These are phyloP conservation scores for Cinnamomum micranthum DNA, from an alignment of 164 flowering plant genomes.

Conservation along the genomic window DNA sequence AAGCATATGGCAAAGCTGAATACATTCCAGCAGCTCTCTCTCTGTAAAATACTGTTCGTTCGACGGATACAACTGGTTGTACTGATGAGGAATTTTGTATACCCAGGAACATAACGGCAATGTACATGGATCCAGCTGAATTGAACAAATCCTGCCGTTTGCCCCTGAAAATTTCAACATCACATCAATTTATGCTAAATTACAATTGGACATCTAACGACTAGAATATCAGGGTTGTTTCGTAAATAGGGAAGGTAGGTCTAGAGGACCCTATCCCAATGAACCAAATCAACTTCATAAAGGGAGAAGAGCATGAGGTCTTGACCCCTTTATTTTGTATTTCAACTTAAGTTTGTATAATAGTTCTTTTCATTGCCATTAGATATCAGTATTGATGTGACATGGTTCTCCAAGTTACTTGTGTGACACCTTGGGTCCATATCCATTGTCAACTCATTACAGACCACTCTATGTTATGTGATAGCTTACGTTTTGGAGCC, in stretches of 20 bases:
- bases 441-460: no score
- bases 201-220: no score
- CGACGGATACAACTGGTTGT: constrained; percentile 36
- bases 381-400: no score
- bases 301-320: not conserved
- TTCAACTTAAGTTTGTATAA: no score
- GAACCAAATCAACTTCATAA: not conserved
- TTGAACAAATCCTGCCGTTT: constrained; percentile 27
- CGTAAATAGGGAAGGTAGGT: no score
- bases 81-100: constrained; percentile 25
- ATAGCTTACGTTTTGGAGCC: constrained; percentile 27
- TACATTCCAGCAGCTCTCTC: constrained; percentile 46
- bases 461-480: not conserved
- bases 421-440: no score
- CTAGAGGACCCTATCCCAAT: no score
- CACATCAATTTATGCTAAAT: not conserved
- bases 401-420: no score
- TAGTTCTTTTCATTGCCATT: no score
- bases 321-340: not conserved
- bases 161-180: constrained; percentile 14
- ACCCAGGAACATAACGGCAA: constrained; percentile 27
- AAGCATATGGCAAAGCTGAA: constrained; percentile 36
- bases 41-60: constrained; percentile 35
- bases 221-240: no score
- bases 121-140: constrained; percentile 29